Base-by-base conservation (phyloP, 345 rosid genomes). In the Bruguiera parviflora region DNA sequence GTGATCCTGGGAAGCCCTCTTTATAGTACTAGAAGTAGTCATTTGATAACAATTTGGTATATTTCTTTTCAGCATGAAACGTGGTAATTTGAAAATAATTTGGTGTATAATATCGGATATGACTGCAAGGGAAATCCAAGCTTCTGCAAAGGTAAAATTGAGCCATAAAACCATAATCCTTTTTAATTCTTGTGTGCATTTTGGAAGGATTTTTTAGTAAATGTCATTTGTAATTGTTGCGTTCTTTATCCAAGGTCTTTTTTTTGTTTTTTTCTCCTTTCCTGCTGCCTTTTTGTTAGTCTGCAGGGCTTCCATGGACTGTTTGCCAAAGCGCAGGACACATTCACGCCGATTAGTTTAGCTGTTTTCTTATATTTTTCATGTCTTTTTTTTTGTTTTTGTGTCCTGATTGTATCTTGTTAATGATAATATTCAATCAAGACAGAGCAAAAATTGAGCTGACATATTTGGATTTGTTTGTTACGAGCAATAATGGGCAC, bases 301-400 rank as follows among this genome's bases (percentile, higher is more conserved):
- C 99, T 73, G 87, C 89, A 66, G 96, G 99, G 71, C 97, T 95
- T 67, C 99, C 97, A 13, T 90, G 96, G 93, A 88, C 92, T 49
- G 87, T 92, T 92, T 66, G 90, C 92, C 49, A 89, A 95, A 80
- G 97, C 88, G 49, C 92, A 87, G 78, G 97, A 92, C 66, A 91
- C 97, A n/a, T 92, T 90, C 75, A 89, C 97, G 5, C 96, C 96
- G 4, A 90, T 95, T 72, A 90, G 93, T 73, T 84, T 91, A 61
- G 83, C 88, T 75, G 96, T 37, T 52, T 7, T 18, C 3, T 53
- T 43, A 28, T 16, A 29, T 27, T 46, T 49, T 57, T 13, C 3
- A 35, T 59, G 52, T 25, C 13, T 67, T 28, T 64, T 46, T 79
- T 15, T 58, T 35, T 56, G 57, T 64, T 6, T 35, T 35, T 35